phyloP scores from a whole-genome alignment of 148 eudicot genomes.

The Fagopyrum homotropicum region DNA sequence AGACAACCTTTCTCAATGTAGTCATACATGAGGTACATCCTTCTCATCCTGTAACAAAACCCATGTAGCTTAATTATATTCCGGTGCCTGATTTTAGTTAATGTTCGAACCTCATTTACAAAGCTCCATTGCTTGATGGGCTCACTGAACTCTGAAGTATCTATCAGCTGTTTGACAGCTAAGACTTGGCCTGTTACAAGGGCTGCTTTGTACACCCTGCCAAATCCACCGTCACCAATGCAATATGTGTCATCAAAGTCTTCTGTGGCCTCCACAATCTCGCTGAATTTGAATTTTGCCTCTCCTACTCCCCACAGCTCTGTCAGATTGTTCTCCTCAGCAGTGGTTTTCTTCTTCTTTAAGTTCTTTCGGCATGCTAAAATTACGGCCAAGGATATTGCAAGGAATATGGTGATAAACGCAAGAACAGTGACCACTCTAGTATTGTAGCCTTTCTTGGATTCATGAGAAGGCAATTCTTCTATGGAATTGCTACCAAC shows the following conservation, averaged over 20 bases:
- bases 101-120: slow-evolving; percentile 19
- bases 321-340: slow-evolving; percentile 25
- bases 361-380: slow-evolving; percentile 11
- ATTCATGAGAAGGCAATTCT: too few relatives aligned
- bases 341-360: slow-evolving; percentile 14
- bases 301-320: slow-evolving; percentile 52
- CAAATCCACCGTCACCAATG: slow-evolving; percentile 39
- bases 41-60: slow-evolving; percentile 15
- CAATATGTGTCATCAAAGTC: slow-evolving; percentile 22
- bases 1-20: slow-evolving; percentile 23
- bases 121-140: slow-evolving; percentile 11
- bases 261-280: not conserved
- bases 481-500: slow-evolving; percentile 35
- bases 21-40: slow-evolving; percentile 21
- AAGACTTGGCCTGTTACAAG: slow-evolving; percentile 30
- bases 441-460: slow-evolving; percentile 18
- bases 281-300: slow-evolving; percentile 34
- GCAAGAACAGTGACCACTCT: slow-evolving; percentile 37
- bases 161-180: slow-evolving; percentile 38
- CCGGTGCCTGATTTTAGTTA: slow-evolving; percentile 23
- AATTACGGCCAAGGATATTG: slow-evolving; percentile 19
- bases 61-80: slow-evolving; percentile 25
- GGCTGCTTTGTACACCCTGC: slow-evolving; percentile 38
- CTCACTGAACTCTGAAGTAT: slow-evolving; percentile 1
- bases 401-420: slow-evolving; percentile 31